phyloP scores from a whole-genome alignment of 805 yeast species.

The Kodamaea kaohsiungensis region DNA sequence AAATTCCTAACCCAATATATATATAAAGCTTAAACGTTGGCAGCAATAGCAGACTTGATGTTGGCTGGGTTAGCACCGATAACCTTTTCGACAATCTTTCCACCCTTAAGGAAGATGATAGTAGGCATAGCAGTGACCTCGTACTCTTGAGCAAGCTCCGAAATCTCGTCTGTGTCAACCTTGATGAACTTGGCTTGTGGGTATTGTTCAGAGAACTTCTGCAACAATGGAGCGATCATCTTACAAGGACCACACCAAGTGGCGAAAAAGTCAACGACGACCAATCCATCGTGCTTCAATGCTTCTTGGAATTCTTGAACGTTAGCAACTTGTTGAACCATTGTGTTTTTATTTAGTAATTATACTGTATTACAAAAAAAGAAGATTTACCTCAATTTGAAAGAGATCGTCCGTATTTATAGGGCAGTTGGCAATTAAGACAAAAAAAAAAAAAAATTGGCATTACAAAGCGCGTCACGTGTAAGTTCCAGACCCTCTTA shows the following conservation, averaged over 20 bases:
- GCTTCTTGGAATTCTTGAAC: constrained; percentile 65
- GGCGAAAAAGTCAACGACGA: constrained; percentile 94
- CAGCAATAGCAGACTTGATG: constrained; percentile 65
- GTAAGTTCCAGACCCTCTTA: not conserved
- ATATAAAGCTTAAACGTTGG: constrained; percentile 42
- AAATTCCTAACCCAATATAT: not conserved
- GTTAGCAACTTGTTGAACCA: constrained; percentile 38
- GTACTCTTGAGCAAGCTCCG: constrained; percentile 69
- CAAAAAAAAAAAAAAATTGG: not conserved
- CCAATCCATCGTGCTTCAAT: constrained; percentile 64
- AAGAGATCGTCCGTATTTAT: not conserved
- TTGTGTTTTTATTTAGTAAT: constrained; percentile 13
- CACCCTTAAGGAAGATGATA: constrained; percentile 74
- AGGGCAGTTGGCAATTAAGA: constrained; percentile 1
- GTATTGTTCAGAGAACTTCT: constrained; percentile 73
- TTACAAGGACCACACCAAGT: constrained; percentile 99
- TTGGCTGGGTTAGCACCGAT: constrained; percentile 91
- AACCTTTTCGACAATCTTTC: constrained; percentile 74
- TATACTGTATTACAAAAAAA: not conserved
- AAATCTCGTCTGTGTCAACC: constrained; percentile 87
- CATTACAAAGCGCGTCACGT: constrained; percentile 9
- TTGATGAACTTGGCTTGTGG: constrained; percentile 74
- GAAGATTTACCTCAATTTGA: not conserved
- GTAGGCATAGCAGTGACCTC: constrained; percentile 63
- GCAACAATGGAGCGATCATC: constrained; percentile 92